Base-by-base conservation (phyloP, 139 green algal species). In the Chlorella ohadii region DNA sequence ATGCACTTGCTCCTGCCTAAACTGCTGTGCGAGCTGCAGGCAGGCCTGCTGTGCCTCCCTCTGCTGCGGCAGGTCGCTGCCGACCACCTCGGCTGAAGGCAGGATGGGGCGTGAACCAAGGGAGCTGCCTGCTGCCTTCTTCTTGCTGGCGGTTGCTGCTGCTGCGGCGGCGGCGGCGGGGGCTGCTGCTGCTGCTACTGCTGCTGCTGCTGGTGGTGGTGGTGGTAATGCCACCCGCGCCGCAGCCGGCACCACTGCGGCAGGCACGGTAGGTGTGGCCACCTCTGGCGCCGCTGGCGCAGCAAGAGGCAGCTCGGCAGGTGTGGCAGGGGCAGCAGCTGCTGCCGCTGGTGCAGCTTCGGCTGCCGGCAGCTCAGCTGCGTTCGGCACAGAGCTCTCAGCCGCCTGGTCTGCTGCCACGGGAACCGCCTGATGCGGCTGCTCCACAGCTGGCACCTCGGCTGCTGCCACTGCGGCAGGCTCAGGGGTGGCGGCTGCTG, bases 81-180 rank as follows among this genome's bases (percentile, higher is more conserved):
- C 33, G 15, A 27, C 23, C 11, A 76, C 17, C 28, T 23, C 16
- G 0, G 71, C 11, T 33, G 74, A 23, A 27, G 64, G 73, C 61
- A 83, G 28, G 19, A 83, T 19, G 19, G 63, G 16, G 19, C 78
- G 61, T 4, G 47, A 28, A 20, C 61, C 61, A 44, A 83, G 28
- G n/a, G 34, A 15, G 59, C 75, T 81, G 33, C 15, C 76, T 19
- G 63, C 74, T 15, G 47, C 76, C 68, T 86, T 86, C 68, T 81
- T 86, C 81, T 86, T 86, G 39, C 78, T 59, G 73, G 39, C 51
- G 22, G 15, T 2, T 22, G 51, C 15, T 3, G 15, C 44, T 51
- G 44, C 44, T 39, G 72, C n/a, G 6, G 44, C 28, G 28, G 74
- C 28, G 28, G 74, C 11, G 15, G 74, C n/a, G 15, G 51, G 31